Evolutionary conservation across 2,329 filamentous ascomycete genomes (phyloP), one percentile per base, ranked within the genome.

Genomic region (Colletotrichum lentis): DNA sequence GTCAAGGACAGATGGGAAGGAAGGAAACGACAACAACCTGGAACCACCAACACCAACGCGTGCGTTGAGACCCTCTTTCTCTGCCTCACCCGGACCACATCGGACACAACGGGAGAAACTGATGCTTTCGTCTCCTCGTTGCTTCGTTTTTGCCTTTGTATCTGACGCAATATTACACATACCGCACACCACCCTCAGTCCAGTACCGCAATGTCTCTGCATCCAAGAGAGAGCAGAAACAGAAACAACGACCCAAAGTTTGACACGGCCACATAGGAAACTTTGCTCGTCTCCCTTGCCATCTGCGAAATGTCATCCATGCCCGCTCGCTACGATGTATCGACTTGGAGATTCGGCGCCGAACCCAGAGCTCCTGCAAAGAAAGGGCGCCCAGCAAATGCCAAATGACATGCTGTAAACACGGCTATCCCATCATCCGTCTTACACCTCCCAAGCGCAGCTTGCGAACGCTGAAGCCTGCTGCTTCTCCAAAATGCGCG

Each of bases 251-350:
- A 16, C 31, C 54, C 47, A 43, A 64, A 60, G 35, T 65, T 65
- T 60, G 61, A 60, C 55, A 58, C 39, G 43, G 20, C 62, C 54
- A 68, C 65, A 65, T 59, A 55, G 57, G 49, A 65, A 67, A 68
- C 61, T 60, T 16, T 54, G 59, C 49, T 54, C 59, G 18, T 60
- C 20, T 46, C 41, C 57, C 35, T 27, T 58, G 55, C 24, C 43
- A 37, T 43, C 44, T 46, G 43, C 43, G 39, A 59, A 49, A 59
- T 59, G 14, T 46, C 57, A 43, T 50, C 46, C 44, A 49, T 57
- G 55, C 12, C 12, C 6, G 35, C 22, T 31, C 31, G 18, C 31
- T 37, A 18, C n/a, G n/a, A n/a, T 11, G 50, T 2, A 24, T 11
- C 27, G 57, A 20, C 18, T 27, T 31, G 10, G 35, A 22, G 43